Percentiles rank a stretch among this genome's conserved stretches.
These are phyloP conservation scores for Termitomyces sp. DNA, from an alignment of 768 basidiomycete species.

Conservation along the genomic window DNA sequence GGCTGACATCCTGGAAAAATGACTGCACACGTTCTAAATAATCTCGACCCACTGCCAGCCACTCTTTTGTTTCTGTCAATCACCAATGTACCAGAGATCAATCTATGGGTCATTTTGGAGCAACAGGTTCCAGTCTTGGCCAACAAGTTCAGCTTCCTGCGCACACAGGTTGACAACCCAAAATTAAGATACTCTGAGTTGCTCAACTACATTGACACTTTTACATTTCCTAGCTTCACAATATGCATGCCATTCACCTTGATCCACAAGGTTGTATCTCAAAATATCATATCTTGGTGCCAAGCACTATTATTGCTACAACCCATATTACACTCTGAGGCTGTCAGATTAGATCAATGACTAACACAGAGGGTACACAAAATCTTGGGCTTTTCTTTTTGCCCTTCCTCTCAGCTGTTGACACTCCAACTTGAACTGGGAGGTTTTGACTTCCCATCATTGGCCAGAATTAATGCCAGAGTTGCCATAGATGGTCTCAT, in stretches of 20 bases:
- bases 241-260: conserved; percentile 15
- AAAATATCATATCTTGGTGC: conserved; percentile 14
- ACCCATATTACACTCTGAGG: conserved; percentile 2
- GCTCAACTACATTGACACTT: conserved; percentile 13
- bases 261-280: conserved; percentile 16
- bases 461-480: conserved; percentile 15
- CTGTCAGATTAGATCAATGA: conserved; percentile 10
- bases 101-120: no score
- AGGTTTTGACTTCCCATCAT: conserved; percentile 20
- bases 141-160: no score
- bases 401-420: background rate
- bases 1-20: background rate
- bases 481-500: conserved; percentile 15
- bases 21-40: background rate
- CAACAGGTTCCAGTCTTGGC: no score
- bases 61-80: no score
- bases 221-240: conserved; percentile 17
- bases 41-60: no score
- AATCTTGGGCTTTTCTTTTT: conserved; percentile 19
- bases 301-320: conserved; percentile 18
- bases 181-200: conserved; percentile 8
- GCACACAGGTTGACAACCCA: no score
- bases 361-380: conserved; percentile 15
- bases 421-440: conserved; percentile 8
- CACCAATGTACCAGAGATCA: no score